A percentile compares a stretch with the other conserved stretches of the same genome.
phyloP scores from a whole-genome alignment of 306 rosid genomes.

The Quercus engelmannii region DNA sequence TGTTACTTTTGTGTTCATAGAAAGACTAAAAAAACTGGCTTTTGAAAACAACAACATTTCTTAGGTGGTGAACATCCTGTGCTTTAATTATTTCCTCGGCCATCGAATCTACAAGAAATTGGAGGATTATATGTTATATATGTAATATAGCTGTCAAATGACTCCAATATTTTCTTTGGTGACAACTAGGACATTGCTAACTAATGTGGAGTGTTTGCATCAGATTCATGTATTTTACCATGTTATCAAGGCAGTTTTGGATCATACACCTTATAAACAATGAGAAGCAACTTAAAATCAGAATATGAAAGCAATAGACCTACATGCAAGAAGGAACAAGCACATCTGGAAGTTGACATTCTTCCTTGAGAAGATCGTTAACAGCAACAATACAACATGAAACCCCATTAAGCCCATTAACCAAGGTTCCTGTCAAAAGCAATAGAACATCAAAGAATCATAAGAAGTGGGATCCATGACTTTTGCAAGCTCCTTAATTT shows the following conservation, averaged over 20 bases:
- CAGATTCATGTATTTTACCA: not conserved
- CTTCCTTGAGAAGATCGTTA: constrained; percentile 60
- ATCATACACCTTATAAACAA: not conserved
- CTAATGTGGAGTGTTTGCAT: not conserved
- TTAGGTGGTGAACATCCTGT: not conserved
- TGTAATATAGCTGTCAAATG: not conserved
- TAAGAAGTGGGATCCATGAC: not conserved
- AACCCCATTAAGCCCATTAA: constrained; percentile 53
- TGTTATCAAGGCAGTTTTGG: not conserved
- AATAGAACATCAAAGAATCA: not conserved
- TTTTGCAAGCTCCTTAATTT: too few relatives aligned
- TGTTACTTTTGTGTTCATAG: not conserved
- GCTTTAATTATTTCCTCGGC: not conserved
- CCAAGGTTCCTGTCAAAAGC: constrained; percentile 79
- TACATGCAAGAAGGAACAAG: constrained; percentile 74
- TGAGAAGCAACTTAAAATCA: not conserved
- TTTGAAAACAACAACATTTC: not conserved
- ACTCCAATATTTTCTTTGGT: not conserved
- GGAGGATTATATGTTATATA: not conserved
- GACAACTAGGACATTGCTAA: not conserved
- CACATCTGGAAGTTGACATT: constrained; percentile 78
- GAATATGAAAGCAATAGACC: constrained; percentile 21
- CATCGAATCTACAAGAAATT: not conserved
- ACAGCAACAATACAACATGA: constrained; percentile 52
- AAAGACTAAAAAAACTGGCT: not conserved